phyloP scores from a whole-genome alignment of 306 rosid species.

The Prunus davidiana region DNA sequence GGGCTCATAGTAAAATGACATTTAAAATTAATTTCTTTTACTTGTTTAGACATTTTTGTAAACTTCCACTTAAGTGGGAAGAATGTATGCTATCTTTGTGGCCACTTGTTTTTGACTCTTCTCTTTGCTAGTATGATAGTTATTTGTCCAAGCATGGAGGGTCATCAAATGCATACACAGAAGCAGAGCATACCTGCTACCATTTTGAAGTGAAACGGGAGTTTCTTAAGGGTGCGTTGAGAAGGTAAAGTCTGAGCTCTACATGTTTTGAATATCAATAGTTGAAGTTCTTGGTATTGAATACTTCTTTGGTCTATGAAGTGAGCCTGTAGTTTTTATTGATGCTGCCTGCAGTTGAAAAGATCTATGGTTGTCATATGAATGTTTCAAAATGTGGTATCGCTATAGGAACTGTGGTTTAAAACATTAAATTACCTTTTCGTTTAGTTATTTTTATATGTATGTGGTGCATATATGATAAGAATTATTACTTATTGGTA shows the following conservation, averaged over 20 bases:
- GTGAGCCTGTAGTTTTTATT: conserved; percentile 17
- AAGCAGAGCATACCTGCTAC: conserved; percentile 91
- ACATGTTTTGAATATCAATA: neutral
- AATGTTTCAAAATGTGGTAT: neutral
- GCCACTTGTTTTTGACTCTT: conserved; percentile 40
- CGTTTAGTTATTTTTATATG: neutral
- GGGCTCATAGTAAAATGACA: neutral
- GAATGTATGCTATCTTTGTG: conserved; percentile 20
- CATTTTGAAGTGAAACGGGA: conserved; percentile 94
- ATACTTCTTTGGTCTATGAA: conserved; percentile 20
- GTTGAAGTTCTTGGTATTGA: conserved; percentile 10
- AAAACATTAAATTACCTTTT: neutral
- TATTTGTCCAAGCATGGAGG: conserved; percentile 99
- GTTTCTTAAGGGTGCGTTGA: conserved; percentile 82
- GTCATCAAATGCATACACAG: conserved; percentile 91
- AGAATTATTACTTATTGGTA: neutral
- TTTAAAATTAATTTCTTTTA: neutral
- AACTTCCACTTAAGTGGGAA: conserved; percentile 19
- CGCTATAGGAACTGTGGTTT: neutral
- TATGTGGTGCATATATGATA: neutral
- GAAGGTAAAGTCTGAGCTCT: conserved; percentile 54
- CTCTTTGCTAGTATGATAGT: conserved; percentile 81
- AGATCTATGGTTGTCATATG: neutral
- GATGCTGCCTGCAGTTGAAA: conserved; percentile 4
- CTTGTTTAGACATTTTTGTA: neutral